Conservation (phyloP, 2,329 filamentous ascomycete genomes). For the Mariannaea sp. region DNA sequence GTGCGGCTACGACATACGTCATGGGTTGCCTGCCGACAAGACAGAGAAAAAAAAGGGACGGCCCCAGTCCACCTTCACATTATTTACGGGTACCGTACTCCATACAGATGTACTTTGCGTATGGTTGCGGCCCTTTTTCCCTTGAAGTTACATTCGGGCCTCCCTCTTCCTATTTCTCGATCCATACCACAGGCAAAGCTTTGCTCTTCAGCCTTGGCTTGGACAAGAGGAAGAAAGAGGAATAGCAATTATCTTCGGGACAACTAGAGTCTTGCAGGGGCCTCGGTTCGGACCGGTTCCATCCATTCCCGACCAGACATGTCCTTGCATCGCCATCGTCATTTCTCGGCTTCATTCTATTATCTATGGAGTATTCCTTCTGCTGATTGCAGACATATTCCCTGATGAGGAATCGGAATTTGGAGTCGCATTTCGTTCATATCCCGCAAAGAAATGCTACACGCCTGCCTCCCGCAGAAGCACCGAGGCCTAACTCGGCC, state of each 20-base stretch:
- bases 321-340: too few relatives aligned
- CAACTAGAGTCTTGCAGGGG: too few relatives aligned
- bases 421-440: neutral
- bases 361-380: neutral
- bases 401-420: neutral
- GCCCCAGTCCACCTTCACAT: too few relatives aligned
- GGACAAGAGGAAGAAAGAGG: too few relatives aligned
- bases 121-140: neutral
- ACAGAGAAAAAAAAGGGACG: too few relatives aligned
- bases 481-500: conserved; percentile 23
- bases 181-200: neutral
- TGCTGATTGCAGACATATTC: neutral
- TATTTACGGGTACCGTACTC: too few relatives aligned
- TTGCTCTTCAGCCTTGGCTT: neutral
- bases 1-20: too few relatives aligned
- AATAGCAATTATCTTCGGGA: too few relatives aligned
- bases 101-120: too few relatives aligned
- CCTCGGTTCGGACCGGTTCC: conserved; percentile 15
- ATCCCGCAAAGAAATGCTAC: too few relatives aligned
- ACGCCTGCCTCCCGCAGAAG: conserved; percentile 16
- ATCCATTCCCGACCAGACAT: conserved; percentile 1
- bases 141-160: neutral
- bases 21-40: too few relatives aligned
- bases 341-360: conserved; percentile 9
- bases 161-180: neutral